Evolutionary conservation across 106 monocot species (phyloP).

Genomic region (Allium sativum): DNA sequence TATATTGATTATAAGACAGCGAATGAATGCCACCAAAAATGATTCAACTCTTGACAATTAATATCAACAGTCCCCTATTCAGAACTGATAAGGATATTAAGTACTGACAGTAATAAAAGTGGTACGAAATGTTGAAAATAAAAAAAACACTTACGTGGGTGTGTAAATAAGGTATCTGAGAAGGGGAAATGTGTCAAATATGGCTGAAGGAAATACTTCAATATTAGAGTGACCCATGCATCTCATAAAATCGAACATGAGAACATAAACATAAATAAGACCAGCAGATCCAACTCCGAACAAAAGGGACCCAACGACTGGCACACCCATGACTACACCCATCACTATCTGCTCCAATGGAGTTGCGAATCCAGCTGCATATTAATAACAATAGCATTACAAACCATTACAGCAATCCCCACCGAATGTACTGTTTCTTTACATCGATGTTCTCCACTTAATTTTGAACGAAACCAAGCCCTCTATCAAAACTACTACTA

Average conservation of each 20-base stretch:
- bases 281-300: constrained; percentile 30
- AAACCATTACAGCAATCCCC: not conserved
- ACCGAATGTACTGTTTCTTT: too few species aligned
- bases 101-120: too few species aligned
- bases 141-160: constrained; percentile 57
- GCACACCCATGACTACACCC: constrained; percentile 19
- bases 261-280: constrained; percentile 27
- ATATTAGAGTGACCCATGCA: constrained; percentile 49
- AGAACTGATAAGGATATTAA: too few species aligned
- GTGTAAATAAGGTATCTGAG: constrained; percentile 82
- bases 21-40: too few species aligned
- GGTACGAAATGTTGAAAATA: not conserved
- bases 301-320: constrained; percentile 24
- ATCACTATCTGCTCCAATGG: constrained; percentile 39
- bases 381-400: not conserved
- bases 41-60: too few species aligned
- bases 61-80: too few species aligned
- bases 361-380: constrained; percentile 31
- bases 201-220: constrained; percentile 29
- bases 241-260: constrained; percentile 39
- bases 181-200: constrained; percentile 41
- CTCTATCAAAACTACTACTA: too few species aligned
- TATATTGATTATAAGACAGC: too few species aligned
- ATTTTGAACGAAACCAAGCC: too few species aligned
- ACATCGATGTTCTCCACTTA: not conserved